These are phyloP conservation scores for Ophiostoma novo-ulmi DNA, from an alignment of 2,329 filamentous ascomycete species.

Conservation along the genomic window DNA sequence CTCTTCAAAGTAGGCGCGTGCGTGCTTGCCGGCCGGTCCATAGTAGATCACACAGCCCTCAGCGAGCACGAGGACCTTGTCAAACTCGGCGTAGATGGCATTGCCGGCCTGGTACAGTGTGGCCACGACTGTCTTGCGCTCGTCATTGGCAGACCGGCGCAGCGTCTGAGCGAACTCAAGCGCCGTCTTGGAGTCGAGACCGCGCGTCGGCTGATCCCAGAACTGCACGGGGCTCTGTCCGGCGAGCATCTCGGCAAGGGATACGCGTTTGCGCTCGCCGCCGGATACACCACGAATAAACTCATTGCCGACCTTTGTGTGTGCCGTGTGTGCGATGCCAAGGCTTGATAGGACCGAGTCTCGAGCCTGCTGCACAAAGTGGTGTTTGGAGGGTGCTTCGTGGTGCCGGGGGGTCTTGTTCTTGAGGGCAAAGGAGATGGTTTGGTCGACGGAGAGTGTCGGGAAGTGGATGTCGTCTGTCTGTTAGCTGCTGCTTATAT, in stretches of 20 bases:
- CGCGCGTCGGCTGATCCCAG: slow-evolving; percentile 69
- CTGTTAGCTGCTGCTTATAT: slow-evolving; percentile 69
- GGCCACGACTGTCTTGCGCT: slow-evolving; percentile 60
- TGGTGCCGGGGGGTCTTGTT: slow-evolving; percentile 59
- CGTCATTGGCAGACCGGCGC: slow-evolving; percentile 61
- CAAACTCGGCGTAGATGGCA: slow-evolving; percentile 58
- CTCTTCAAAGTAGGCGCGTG: slow-evolving; percentile 60
- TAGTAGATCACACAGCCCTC: slow-evolving; percentile 60
- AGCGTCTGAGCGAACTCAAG: slow-evolving; percentile 70
- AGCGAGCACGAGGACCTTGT: slow-evolving; percentile 55
- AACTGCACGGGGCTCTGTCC: slow-evolving; percentile 56
- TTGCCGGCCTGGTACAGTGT: slow-evolving; percentile 70
- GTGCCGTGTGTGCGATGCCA: slow-evolving; percentile 65
- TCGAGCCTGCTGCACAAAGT: slow-evolving; percentile 54
- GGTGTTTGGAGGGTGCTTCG: slow-evolving; percentile 53
- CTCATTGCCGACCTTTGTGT: slow-evolving; percentile 72
- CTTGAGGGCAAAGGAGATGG: slow-evolving; percentile 71
- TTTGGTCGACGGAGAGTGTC: slow-evolving; percentile 70
- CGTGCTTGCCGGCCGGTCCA: slow-evolving; percentile 51
- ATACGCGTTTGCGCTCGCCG: slow-evolving; percentile 65
- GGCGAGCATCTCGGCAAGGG: slow-evolving; percentile 58
- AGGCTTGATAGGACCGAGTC: slow-evolving; percentile 73
- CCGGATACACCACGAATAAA: slow-evolving; percentile 69
- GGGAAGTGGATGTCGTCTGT: slow-evolving; percentile 81
- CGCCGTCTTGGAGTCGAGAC: slow-evolving; percentile 69